Base-by-base conservation (phyloP, 148 eudicot genomes). In the Amaranthus hypochondriacus region DNA sequence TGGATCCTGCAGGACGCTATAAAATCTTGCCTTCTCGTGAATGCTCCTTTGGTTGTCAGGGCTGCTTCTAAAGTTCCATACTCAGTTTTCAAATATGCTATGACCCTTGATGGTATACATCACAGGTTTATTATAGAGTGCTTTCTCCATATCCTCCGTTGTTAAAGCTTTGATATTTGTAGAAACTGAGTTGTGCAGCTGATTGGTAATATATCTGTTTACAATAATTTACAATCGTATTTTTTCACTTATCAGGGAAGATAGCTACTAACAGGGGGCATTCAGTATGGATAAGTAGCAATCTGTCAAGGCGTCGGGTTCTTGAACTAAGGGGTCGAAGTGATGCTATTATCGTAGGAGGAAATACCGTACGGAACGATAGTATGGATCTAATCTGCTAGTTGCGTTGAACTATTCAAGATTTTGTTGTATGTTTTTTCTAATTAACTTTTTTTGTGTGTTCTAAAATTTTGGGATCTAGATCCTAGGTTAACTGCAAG, bases 301-400 rank as follows among this genome's bases (percentile, higher is more conserved):
- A 83, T 64, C 60, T 64, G 72, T 95, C 98, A 48, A 90, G 98
- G 81, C 80, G 78, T 12, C 89, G 90, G 21, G 98, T 95, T 66
- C 89, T 90, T 89, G 98, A 89, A 74, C 74, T 95, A 62, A 89
- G 98, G 76, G 98, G 97, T 60, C 87, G 96, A 81, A 87, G 96
- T 65, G 98, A 95, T 83, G 98, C 97, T 76, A 83, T 95, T 75
- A 85, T 95, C 76, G 98, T 92, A 51, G 98, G 98, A 78, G 98
- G 98, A 83, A 95, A 95, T 76, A 95, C 97, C 72, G 93, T 95
- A 50, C 93, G 97, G 83, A 85, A 70, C 79, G 98, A 95, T 80
- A 87, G 98, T 95, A 92, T 85, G 97, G 64, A 71, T 83, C 76
- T 81, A 39, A 70, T 50, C 78, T 72, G 58, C 75, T 80, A 59